Evolutionary conservation across 192 early-diverging fungal species (phyloP), one percentile per base, ranked within the genome.

Genomic region (Pecoramyces ruminantium): DNA sequence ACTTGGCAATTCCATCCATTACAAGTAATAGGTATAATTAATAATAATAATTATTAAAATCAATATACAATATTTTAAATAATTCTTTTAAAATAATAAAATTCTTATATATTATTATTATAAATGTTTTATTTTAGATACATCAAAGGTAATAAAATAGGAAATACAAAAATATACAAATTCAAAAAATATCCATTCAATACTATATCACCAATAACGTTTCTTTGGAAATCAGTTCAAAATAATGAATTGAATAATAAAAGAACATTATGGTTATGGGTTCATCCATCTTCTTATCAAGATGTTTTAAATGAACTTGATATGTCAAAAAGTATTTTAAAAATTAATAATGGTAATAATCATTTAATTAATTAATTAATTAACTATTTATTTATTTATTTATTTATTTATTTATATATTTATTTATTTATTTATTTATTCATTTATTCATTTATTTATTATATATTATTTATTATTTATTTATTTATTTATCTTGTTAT

Each of bases 231-330:
- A 78, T 92, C 90, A 15, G 79, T 78, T 38, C 79, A 83, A 14
- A 84, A 80, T 25, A 27, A 77, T 29, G 14, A 77, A 30, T 67
- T 78, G 0, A 82, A 82, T n/a, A 85, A 83, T 34, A 38, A 80
- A 21, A 85, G 85, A 42, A 86, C 84, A 27, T 82, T 96, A 16
- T 97, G 94, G 93, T 79, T 98, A 9, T 95, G 94, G 87, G 80
- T 94, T 29, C 96, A 96, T 79, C 95, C 95, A 4, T 88, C 92
- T 14, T 87, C 90, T 8, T 87, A 86, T 30, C 84, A 85, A 16
- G 83, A 88, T 29, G 89, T 88, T 29, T 78, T 86, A 29, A 14
- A 30, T 11, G 78, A 78, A 15, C 80, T 92, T 8, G 17, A 81
- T 28, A 29, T 30, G 9, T 39, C 84, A 28, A 39, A 40, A 18